These are phyloP conservation scores for Xylaria telfairii DNA, from an alignment of 495 filamentous ascomycete species.

Conservation along the genomic window DNA sequence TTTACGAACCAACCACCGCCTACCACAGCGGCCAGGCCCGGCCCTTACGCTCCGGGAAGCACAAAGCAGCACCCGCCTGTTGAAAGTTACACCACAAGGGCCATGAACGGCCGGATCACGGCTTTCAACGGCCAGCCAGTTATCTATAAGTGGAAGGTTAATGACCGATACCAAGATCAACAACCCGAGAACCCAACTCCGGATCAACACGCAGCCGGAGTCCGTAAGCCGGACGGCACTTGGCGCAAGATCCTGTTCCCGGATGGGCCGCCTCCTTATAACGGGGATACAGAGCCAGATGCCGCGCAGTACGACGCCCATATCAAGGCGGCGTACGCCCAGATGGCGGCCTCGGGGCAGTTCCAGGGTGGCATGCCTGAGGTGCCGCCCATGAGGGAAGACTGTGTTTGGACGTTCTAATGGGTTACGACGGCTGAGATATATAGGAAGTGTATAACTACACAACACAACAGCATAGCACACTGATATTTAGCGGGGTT, in stretches of 20 bases:
- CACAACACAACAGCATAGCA: neutral
- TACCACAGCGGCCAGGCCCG: constrained; percentile 18
- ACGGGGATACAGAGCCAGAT: constrained; percentile 58
- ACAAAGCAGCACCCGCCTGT: constrained; percentile 51
- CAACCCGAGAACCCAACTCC: constrained; percentile 27
- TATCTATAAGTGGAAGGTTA: constrained; percentile 42
- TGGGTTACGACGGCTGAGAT: neutral
- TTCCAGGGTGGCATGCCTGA: constrained; percentile 72
- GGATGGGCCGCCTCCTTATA: constrained; percentile 67
- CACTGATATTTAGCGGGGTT: neutral
- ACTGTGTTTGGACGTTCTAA: constrained; percentile 74
- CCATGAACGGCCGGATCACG: constrained; percentile 39
- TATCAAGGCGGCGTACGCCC: constrained; percentile 62
- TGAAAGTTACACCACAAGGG: constrained; percentile 43
- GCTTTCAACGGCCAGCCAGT: constrained; percentile 53
- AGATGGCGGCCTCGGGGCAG: constrained; percentile 62
- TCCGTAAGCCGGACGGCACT: constrained; percentile 48
- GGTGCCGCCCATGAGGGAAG: constrained; percentile 75
- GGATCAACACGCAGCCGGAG: constrained; percentile 39
- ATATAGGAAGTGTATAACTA: constrained; percentile 9
- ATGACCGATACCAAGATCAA: constrained; percentile 33
- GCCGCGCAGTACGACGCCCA: constrained; percentile 49
- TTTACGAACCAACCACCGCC: neutral
- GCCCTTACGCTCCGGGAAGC: constrained; percentile 50
- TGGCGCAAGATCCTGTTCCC: constrained; percentile 71